A percentile compares a stretch with the other conserved stretches of the same genome.
These are phyloP conservation scores for Aureobasidium sp. DNA, from an alignment of 2,329 filamentous ascomycete genomes.

Conservation along the genomic window DNA sequence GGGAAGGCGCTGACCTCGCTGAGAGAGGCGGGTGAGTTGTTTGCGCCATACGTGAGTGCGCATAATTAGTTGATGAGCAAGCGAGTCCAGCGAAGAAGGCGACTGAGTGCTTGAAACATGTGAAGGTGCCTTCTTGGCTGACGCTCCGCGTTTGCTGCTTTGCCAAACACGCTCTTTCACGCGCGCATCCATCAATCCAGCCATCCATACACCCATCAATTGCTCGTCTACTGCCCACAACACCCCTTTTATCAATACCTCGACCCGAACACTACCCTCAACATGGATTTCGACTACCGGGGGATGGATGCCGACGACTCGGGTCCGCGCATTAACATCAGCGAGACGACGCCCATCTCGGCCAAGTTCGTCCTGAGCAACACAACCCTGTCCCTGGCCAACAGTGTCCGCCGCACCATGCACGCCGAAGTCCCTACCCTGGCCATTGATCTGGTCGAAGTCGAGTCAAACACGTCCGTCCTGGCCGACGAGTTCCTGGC, in stretches of 20 bases:
- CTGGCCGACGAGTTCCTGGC: conserved; percentile 93
- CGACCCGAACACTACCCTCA: background rate
- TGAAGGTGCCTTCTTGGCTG: conserved; percentile 4
- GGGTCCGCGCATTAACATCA: conserved; percentile 40
- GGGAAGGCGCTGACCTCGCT: conserved; percentile 5
- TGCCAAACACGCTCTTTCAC: background rate
- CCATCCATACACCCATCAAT: background rate
- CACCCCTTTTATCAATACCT: background rate
- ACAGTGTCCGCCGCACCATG: conserved; percentile 82
- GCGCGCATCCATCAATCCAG: background rate
- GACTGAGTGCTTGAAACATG: background rate
- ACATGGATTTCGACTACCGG: conserved; percentile 19
- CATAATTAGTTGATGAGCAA: conserved; percentile 5
- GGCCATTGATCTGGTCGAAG: conserved; percentile 88
- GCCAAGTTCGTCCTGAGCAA: conserved; percentile 89
- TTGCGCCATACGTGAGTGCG: conserved; percentile 17
- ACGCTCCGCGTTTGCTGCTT: conserved; percentile 4
- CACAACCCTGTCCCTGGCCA: conserved; percentile 84
- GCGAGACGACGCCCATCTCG: conserved; percentile 55
- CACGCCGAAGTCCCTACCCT: conserved; percentile 90
- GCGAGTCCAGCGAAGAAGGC: background rate
- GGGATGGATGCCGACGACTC: conserved; percentile 34
- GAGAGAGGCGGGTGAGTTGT: conserved; percentile 14
- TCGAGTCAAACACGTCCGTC: conserved; percentile 89
- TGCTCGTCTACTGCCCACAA: background rate